Base-by-base conservation (phyloP, 2,329 filamentous ascomycete genomes). In the Cercospora sp. region DNA sequence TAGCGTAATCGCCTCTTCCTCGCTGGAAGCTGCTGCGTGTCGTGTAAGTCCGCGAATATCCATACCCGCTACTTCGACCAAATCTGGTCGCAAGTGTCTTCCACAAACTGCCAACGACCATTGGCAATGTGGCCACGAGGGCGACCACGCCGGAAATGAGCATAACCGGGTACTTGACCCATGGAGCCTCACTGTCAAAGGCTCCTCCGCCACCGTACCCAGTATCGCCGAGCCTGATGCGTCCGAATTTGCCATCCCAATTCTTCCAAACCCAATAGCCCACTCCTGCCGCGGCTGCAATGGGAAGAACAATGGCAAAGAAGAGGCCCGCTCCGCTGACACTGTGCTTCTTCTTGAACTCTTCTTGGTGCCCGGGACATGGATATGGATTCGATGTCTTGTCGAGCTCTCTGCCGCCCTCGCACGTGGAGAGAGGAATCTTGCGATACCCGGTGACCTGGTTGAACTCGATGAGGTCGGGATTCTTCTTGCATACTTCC, bases 201-300 rank as follows among this genome's bases (percentile, higher is more conserved):
- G 80, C 79, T 61, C 79, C 78, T 40, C 76, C 75, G 10, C 72
- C 70, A 12, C 71, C 66, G 32, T 70, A 72, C 1, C 75, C 71
- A 6, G 72, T 72, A 7, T 97, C 95, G 66, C 95, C 95, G 13
- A 99, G 88, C 24, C 93, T 88, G 77, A 99, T 84, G 78, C 94
- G 90, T 10, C 95, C 95, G 78, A 98, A 97, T 78, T 96, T 96
- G 80, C 89, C 89, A 74, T 89, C 89, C 92, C 92, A 97, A 80
- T 91, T 91, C 69, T 84, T 87, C 84, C 90, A 97, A 21, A 94
- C 90, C 80, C 89, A 97, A 84, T 91, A 97, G 45, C 95, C 95
- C 13, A 90, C 85, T 4, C 84, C 89, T 0, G 83, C 86, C 1
- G 95, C 94, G 0, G 89, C 82, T 1, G 81, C 85, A 67, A 98